Percentiles rank a stretch among this genome's conserved stretches.
Evolutionary conservation across 805 yeast genomes (phyloP).

Genomic region (Candida piceae): DNA sequence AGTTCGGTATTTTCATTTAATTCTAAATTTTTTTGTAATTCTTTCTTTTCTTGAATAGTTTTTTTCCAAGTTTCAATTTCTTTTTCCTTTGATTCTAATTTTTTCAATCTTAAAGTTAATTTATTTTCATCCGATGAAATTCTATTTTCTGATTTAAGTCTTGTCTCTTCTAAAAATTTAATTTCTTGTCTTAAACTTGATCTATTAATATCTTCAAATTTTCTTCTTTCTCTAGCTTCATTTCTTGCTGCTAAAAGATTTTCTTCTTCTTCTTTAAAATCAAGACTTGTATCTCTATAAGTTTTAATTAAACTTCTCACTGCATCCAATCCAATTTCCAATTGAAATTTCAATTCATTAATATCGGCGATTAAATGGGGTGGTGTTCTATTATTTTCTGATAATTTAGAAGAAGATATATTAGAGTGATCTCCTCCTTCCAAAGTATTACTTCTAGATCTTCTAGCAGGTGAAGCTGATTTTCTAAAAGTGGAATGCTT

Average conservation of each 20-base stretch:
- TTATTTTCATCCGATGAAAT: slow-evolving; percentile 30
- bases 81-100: slow-evolving; percentile 29
- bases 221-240: slow-evolving; percentile 35
- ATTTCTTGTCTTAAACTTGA: slow-evolving; percentile 36
- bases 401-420: background rate
- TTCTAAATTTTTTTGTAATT: slow-evolving; percentile 9
- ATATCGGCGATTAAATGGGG: slow-evolving; percentile 35
- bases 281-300: slow-evolving; percentile 28
- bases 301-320: slow-evolving; percentile 32
- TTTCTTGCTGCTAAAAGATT: slow-evolving; percentile 31
- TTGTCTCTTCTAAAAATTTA: slow-evolving; percentile 37
- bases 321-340: slow-evolving; percentile 39
- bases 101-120: slow-evolving; percentile 24
- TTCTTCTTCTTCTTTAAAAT: slow-evolving; percentile 35
- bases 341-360: slow-evolving; percentile 36
- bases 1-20: slow-evolving; percentile 16
- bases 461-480: slow-evolving; percentile 14
- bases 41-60: slow-evolving; percentile 22
- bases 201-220: slow-evolving; percentile 37
- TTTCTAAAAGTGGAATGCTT: slow-evolving; percentile 26
- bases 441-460: slow-evolving; percentile 33
- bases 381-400: slow-evolving; percentile 9
- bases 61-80: slow-evolving; percentile 33
- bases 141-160: slow-evolving; percentile 32
- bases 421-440: too few relatives aligned